Base-by-base conservation (phyloP, 208 protist species). In the Trypanosoma theileri region DNA sequence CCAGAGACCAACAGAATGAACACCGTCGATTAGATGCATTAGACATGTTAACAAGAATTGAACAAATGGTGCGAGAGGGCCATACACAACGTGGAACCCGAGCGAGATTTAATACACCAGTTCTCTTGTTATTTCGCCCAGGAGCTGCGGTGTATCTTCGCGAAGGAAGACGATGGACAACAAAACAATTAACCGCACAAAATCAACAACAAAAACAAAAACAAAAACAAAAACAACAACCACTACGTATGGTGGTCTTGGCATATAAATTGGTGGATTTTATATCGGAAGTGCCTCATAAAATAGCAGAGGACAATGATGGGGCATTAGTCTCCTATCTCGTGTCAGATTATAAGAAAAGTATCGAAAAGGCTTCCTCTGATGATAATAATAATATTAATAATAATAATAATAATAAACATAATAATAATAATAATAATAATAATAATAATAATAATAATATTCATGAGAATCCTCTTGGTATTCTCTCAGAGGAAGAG, bases 71-170 rank as follows among this genome's bases (percentile, higher is more conserved):
- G 4, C 19, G n/a, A 17, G 26, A 57, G 0, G 66, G 56, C 14
- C 21, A 17, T 1, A 14, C 44, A 42, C 8, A 42, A 40, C 53
- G 13, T 12, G 44, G 56, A 3, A n/a, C 13, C 1, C 56, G 66
- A 16, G 31, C 16, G 1, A 42, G 56, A 7, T 28, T 45, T 4
- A 26, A 48, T 21, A 42, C 16, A 17, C 66, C 66, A 8, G 66
- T 57, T 3, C 0, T 61, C 21, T 28, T 71, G 9, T 10, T 71
- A 9, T 61, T 71, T 54, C 66, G 66, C 44, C 66, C 66, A 12
- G 66, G 66, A 24, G 54, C 66, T 31, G 66, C 56, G n/a, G 66
- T 35, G 28, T 63, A 71, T 46, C 44, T 71, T 35, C 54, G 31
- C 3, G 48, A 63, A 24, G 66, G 26, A 16, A 55, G 41, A 4